Evolutionary conservation across 2,329 filamentous ascomycete genomes (phyloP).

Genomic region (Cordyceps farinosa): DNA sequence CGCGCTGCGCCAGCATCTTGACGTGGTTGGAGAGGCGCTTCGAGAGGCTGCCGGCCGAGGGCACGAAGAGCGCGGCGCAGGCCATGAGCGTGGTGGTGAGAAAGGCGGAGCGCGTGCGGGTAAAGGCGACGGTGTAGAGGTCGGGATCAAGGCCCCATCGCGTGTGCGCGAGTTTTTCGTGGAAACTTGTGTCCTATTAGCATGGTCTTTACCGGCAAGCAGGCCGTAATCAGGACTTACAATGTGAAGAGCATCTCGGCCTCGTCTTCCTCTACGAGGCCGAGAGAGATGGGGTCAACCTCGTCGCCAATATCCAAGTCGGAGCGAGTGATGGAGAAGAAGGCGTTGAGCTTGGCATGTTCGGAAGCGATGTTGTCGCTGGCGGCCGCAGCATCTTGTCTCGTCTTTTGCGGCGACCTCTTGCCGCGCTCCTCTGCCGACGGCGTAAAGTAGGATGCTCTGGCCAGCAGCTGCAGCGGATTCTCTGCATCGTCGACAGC

Average conservation of each 20-base stretch:
- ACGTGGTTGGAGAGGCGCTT: conserved; percentile 63
- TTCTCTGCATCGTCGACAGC: conserved; percentile 72
- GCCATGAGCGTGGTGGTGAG: conserved; percentile 69
- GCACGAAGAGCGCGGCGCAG: conserved; percentile 64
- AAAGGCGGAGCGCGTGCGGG: conserved; percentile 65
- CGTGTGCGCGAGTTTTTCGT: conserved; percentile 67
- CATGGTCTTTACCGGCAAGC: background rate
- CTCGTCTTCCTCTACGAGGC: conserved; percentile 63
- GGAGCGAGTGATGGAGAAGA: conserved; percentile 63
- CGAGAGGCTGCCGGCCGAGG: conserved; percentile 60
- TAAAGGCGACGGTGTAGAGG: conserved; percentile 63
- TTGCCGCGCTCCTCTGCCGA: conserved; percentile 37
- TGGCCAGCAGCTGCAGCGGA: conserved; percentile 67
- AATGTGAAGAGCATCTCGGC: conserved; percentile 61
- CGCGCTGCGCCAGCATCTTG: conserved; percentile 57
- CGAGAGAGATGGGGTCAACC: conserved; percentile 66
- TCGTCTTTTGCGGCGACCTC: conserved; percentile 25
- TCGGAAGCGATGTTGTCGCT: conserved; percentile 32
- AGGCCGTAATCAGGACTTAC: conserved; percentile 41
- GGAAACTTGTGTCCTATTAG: conserved; percentile 48
- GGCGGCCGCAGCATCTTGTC: conserved; percentile 10
- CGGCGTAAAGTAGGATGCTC: conserved; percentile 66
- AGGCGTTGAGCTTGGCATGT: conserved; percentile 49
- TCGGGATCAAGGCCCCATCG: conserved; percentile 69
- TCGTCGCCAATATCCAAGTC: conserved; percentile 61